A percentile compares a stretch with the other conserved stretches of the same genome.
phyloP scores from a whole-genome alignment of 495 filamentous ascomycete genomes.

The Copromyces sp. region DNA sequence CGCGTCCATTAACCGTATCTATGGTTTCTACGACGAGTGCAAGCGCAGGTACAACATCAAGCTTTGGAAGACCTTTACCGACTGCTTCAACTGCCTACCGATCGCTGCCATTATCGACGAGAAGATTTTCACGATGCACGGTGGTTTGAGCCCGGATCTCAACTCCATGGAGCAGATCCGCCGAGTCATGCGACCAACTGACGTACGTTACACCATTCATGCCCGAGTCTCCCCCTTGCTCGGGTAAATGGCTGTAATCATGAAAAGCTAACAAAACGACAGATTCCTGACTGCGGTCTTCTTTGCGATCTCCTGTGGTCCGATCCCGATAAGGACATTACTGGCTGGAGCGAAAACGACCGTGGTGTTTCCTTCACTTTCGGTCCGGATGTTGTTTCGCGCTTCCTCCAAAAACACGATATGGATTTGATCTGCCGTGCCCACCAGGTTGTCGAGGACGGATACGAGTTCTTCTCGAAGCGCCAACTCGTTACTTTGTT shows the following conservation, averaged over 20 bases:
- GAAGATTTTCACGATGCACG: constrained; percentile 99
- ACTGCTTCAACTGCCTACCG: constrained; percentile 99
- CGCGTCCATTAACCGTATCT: constrained; percentile 99
- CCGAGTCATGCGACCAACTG: constrained; percentile 95
- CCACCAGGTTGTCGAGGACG: constrained; percentile 98
- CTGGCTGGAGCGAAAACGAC: constrained; percentile 99
- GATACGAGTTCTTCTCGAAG: constrained; percentile 99
- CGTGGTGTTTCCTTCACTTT: constrained; percentile 98
- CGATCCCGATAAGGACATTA: constrained; percentile 98
- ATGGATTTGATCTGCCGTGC: constrained; percentile 99
- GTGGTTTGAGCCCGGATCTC: constrained; percentile 89
- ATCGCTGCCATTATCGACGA: constrained; percentile 99
- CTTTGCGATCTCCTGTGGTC: constrained; percentile 98
- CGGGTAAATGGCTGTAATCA: neutral
- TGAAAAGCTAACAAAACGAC: constrained; percentile 24
- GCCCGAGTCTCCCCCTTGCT: neutral
- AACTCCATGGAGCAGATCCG: constrained; percentile 99
- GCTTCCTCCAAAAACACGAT: constrained; percentile 98
- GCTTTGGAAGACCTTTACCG: constrained; percentile 99
- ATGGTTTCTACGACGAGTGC: constrained; percentile 99
- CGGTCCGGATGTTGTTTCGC: constrained; percentile 95
- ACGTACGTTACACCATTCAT: constrained; percentile 48
- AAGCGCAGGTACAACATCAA: constrained; percentile 99
- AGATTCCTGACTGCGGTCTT: constrained; percentile 98
- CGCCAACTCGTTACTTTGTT: constrained; percentile 95